Evolutionary conservation across 306 rosid genomes (phyloP).

Genomic region (Crotalaria pallida): DNA sequence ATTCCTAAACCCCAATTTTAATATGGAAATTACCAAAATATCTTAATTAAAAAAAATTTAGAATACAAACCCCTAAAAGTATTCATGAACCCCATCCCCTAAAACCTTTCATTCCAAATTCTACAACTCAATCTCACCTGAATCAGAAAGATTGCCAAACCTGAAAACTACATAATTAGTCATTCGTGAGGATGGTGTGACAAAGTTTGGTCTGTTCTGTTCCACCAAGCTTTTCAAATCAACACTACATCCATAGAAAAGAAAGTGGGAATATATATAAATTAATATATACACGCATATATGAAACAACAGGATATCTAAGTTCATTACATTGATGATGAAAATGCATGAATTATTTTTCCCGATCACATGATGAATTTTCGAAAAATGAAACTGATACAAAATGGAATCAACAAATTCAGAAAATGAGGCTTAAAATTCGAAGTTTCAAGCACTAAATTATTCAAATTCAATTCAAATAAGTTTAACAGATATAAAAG

Average conservation of each 20-base stretch:
- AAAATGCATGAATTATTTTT: neutral
- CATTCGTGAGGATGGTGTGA: slow-evolving; percentile 83
- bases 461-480: neutral
- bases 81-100: too few relatives aligned
- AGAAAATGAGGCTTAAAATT: neutral
- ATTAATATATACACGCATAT: neutral
- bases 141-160: slow-evolving; percentile 60
- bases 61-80: too few relatives aligned
- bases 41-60: too few relatives aligned
- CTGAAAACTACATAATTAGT: slow-evolving; percentile 83
- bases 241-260: slow-evolving; percentile 55
- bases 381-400: neutral
- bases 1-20: too few relatives aligned
- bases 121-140: too few relatives aligned
- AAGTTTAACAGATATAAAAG: neutral
- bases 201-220: slow-evolving; percentile 75
- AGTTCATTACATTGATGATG: neutral
- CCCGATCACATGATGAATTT: neutral
- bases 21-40: too few relatives aligned
- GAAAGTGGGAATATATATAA: slow-evolving; percentile 14
- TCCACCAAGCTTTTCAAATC: slow-evolving; percentile 90
- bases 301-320: neutral
- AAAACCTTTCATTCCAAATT: too few relatives aligned
- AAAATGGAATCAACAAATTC: too few relatives aligned
- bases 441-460: neutral